Evolutionary conservation across 257 asterid species (phyloP).

Genomic region (Fraxinus americana): DNA sequence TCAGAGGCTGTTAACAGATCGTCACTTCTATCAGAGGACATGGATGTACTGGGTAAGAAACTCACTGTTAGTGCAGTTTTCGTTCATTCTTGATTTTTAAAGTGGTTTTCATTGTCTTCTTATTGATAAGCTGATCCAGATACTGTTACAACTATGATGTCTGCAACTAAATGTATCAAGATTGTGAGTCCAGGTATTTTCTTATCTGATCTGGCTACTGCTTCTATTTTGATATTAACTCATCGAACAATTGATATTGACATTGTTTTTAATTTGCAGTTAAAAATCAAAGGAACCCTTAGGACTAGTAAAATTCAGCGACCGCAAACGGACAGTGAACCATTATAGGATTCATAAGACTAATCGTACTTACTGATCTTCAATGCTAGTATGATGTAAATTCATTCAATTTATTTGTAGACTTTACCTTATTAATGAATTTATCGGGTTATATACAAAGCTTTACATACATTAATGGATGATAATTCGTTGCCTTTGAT

Average conservation of each 20-base stretch:
- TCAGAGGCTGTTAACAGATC: conserved; percentile 34
- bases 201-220: neutral
- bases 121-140: conserved; percentile 52
- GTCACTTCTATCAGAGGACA: conserved; percentile 33
- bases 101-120: conserved; percentile 8
- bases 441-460: conserved; percentile 19
- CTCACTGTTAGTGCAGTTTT: neutral
- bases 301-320: conserved; percentile 25
- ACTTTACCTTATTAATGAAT: conserved; percentile 17
- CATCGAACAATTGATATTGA: conserved; percentile 17
- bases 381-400: conserved; percentile 23
- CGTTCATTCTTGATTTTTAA: conserved; percentile 20
- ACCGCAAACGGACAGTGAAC: conserved; percentile 21
- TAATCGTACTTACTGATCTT: neutral
- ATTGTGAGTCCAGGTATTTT: conserved; percentile 82
- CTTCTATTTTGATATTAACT: neutral
- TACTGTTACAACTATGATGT: conserved; percentile 55
- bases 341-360: conserved; percentile 16
- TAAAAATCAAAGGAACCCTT: conserved; percentile 40
- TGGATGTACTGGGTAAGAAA: conserved; percentile 51
- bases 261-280: conserved; percentile 39
- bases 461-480: conserved; percentile 18
- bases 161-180: conserved; percentile 69
- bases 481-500: conserved; percentile 13
- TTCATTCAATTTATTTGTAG: conserved; percentile 27